These are phyloP conservation scores for Fusarium lyarnte DNA, from an alignment of 2,329 filamentous ascomycete genomes.

Conservation along the genomic window DNA sequence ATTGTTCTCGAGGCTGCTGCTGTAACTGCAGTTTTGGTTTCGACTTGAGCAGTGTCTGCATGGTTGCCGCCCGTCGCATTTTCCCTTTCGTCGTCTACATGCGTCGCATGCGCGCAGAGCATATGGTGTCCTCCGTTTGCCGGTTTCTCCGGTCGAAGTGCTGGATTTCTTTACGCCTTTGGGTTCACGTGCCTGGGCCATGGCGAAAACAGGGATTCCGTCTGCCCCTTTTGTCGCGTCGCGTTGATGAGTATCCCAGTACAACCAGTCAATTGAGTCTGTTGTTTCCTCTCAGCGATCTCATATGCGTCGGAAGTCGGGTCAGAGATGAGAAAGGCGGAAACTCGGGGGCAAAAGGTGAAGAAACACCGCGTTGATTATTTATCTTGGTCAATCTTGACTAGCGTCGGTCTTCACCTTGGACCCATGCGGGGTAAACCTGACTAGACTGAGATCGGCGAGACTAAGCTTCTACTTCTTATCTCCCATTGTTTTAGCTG, in stretches of 20 bases:
- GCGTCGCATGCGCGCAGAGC: slow-evolving; percentile 20
- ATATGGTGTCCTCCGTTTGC: slow-evolving; percentile 16
- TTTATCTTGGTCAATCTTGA: background rate
- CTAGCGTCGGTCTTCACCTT: slow-evolving; percentile 1
- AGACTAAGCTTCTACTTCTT: background rate
- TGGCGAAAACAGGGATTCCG: background rate
- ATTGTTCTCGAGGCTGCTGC: background rate
- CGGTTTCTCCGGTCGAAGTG: background rate
- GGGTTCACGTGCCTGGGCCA: slow-evolving; percentile 10
- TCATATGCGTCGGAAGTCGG: background rate
- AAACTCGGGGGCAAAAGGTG: background rate
- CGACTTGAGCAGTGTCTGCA: slow-evolving; percentile 11
- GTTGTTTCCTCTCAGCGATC: too few species aligned
- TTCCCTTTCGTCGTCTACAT: slow-evolving; percentile 17
- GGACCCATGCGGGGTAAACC: slow-evolving; percentile 15
- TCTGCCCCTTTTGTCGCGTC: background rate
- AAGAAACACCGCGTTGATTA: background rate
- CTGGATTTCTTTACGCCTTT: slow-evolving; percentile 5
- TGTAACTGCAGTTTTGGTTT: slow-evolving; percentile 10
- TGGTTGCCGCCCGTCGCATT: slow-evolving; percentile 17
- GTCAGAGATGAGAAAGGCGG: background rate
- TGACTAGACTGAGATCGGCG: background rate
- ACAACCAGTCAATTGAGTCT: too few species aligned
- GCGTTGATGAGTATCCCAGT: background rate
- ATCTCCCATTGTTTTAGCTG: background rate